These are phyloP conservation scores for Microbotryum lychnidis-dioicae DNA, from an alignment of 1,284 basidiomycete species.

Conservation along the genomic window DNA sequence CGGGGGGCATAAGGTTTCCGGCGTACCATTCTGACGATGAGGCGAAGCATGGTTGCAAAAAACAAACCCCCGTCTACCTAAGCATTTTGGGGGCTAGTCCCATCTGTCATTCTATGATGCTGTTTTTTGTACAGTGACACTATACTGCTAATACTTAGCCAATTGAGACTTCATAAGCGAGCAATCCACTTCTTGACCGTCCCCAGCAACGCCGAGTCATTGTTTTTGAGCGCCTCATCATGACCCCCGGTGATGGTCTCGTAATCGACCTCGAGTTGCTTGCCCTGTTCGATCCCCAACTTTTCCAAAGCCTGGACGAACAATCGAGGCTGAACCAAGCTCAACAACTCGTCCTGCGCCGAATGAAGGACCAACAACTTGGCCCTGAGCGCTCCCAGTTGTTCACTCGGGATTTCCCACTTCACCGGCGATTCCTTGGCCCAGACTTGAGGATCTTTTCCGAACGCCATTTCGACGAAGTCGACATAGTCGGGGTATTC, in stretches of 20 bases:
- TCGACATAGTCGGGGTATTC: conserved; percentile 26
- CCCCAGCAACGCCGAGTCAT: conserved; percentile 8
- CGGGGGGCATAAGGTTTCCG: too few species aligned
- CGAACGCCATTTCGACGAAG: conserved; percentile 25
- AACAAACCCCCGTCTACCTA: too few species aligned
- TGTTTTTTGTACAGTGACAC: background rate
- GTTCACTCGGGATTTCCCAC: conserved; percentile 10
- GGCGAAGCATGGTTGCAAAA: too few species aligned
- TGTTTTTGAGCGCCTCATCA: conserved; percentile 9
- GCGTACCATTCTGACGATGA: too few species aligned
- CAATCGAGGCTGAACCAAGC: conserved; percentile 13
- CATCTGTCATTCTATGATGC: too few species aligned
- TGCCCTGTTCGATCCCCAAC: background rate
- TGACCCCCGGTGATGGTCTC: conserved; percentile 20
- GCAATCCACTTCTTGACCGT: background rate
- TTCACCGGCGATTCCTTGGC: conserved; percentile 19
- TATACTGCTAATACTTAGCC: background rate
- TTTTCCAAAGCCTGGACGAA: conserved; percentile 8
- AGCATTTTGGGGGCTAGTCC: too few species aligned
- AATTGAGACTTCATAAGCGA: background rate
- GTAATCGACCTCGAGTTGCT: conserved; percentile 17
- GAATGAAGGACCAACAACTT: conserved; percentile 17
- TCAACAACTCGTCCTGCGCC: conserved; percentile 15
- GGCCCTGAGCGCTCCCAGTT: background rate
- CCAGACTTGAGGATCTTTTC: background rate